A percentile compares a stretch with the other conserved stretches of the same genome.
Conservation (phyloP, 106 monocot species). For the Dendrobium catenatum region DNA sequence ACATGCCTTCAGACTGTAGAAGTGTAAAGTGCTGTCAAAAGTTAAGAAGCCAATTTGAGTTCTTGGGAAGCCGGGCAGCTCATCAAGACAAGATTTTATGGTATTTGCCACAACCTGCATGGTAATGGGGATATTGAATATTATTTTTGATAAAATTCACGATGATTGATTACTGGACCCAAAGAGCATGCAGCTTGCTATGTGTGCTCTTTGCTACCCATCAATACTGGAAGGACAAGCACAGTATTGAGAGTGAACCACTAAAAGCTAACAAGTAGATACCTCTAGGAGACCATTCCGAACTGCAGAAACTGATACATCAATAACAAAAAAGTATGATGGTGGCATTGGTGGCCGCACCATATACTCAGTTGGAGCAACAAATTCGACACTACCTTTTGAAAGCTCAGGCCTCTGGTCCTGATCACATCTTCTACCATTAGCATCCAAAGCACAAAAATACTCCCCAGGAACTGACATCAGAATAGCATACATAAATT, state of each 20-base stretch:
- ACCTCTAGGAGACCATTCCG: conserved; percentile 85
- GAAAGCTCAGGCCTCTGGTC: conserved; percentile 84
- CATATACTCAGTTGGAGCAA: conserved; percentile 99
- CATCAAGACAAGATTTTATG: conserved; percentile 93
- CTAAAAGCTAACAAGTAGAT: conserved; percentile 8
- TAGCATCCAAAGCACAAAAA: conserved; percentile 72
- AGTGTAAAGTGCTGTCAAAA: conserved; percentile 94
- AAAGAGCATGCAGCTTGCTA: not conserved
- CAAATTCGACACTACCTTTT: conserved; percentile 92
- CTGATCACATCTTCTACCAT: conserved; percentile 69
- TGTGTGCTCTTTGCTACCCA: not conserved
- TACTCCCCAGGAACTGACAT: conserved; percentile 88
- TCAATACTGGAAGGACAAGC: not conserved
- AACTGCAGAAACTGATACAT: conserved; percentile 78
- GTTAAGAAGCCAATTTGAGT: conserved; percentile 98
- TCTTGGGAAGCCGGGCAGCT: conserved; percentile 78
- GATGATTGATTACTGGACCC: not conserved
- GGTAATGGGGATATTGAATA: not conserved
- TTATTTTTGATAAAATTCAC: not conserved
- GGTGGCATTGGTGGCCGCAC: conserved; percentile 99
- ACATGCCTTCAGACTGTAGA: conserved; percentile 87
- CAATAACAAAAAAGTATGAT: conserved; percentile 88
- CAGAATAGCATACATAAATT: not conserved
- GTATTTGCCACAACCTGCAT: conserved; percentile 80
- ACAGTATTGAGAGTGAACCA: not conserved